Conservation (phyloP, 2,329 filamentous ascomycete genomes). For the Talaromyces sp. region DNA sequence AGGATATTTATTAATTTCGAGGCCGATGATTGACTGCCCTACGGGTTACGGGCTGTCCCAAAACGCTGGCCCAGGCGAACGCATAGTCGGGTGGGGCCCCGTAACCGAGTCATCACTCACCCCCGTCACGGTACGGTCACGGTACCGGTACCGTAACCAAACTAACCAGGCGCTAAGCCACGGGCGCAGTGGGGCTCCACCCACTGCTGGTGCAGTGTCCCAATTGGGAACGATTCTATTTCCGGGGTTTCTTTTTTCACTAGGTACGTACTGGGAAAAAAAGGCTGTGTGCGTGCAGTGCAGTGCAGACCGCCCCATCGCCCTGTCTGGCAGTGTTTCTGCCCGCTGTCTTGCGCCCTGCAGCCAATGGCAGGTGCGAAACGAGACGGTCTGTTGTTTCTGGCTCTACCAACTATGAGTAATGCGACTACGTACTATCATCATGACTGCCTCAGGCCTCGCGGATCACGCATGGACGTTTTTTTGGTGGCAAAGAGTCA, state of each 20-base stretch:
- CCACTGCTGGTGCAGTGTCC: background rate
- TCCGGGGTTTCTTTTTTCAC: background rate
- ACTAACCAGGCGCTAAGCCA: background rate
- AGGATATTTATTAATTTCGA: slow-evolving; percentile 2
- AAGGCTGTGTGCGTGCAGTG: background rate
- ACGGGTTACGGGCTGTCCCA: slow-evolving; percentile 10
- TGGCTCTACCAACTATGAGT: too few relatives aligned
- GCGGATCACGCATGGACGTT: background rate
- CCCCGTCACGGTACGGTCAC: background rate
- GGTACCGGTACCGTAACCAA: background rate
- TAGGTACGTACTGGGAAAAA: too few relatives aligned
- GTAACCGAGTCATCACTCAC: background rate
- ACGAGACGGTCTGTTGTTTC: slow-evolving; percentile 8
- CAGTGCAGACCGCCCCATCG: slow-evolving; percentile 6
- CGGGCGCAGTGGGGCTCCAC: background rate
- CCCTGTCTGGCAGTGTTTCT: background rate
- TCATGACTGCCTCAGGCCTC: background rate
- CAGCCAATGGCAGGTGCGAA: background rate
- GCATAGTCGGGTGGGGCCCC: background rate
- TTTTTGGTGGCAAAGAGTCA: background rate
- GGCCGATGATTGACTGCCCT: slow-evolving; percentile 13
- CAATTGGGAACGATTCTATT: background rate
- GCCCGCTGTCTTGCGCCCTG: background rate
- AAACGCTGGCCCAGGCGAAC: slow-evolving; percentile 2
- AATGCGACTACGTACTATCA: too few relatives aligned